These are phyloP conservation scores for Amanita muscaria DNA, from an alignment of 768 basidiomycete species.

Conservation along the genomic window DNA sequence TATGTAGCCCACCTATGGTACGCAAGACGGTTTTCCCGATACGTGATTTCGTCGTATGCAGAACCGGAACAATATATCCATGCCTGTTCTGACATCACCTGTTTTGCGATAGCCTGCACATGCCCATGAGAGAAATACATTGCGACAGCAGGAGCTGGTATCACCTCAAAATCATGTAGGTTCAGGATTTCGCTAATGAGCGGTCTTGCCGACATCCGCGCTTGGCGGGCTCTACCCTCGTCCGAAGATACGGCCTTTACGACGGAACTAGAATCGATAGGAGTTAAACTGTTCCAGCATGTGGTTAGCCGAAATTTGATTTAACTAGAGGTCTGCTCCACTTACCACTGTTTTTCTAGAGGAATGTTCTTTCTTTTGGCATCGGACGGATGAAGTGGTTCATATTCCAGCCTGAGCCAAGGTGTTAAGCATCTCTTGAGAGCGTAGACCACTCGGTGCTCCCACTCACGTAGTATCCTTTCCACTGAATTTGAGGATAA, in stretches of 20 bases:
- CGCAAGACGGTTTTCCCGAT: slow-evolving; percentile 82
- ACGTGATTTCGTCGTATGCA: slow-evolving; percentile 89
- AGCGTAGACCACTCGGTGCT: not conserved
- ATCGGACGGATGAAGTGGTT: slow-evolving; percentile 83
- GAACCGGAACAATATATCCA: slow-evolving; percentile 98
- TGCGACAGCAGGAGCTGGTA: not conserved
- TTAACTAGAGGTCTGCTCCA: not conserved
- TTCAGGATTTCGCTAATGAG: slow-evolving; percentile 74
- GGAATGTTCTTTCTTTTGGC: slow-evolving; percentile 71
- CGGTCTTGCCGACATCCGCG: slow-evolving; percentile 57
- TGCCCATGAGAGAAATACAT: slow-evolving; percentile 4
- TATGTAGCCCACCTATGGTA: slow-evolving; percentile 60
- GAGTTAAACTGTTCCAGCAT: slow-evolving; percentile 43
- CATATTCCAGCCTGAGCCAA: slow-evolving; percentile 58
- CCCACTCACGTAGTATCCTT: slow-evolving; percentile 73
- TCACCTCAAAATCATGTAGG: slow-evolving; percentile 91
- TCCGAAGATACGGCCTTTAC: slow-evolving; percentile 56
- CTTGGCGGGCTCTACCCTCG: slow-evolving; percentile 61
- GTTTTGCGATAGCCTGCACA: slow-evolving; percentile 67
- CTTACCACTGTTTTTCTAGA: slow-evolving; percentile 68
- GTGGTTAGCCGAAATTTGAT: no score
- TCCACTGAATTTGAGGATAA: slow-evolving; percentile 83
- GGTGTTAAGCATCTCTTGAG: not conserved
- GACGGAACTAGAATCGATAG: slow-evolving; percentile 60
- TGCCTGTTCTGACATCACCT: slow-evolving; percentile 75